Evolutionary conservation across 805 yeast species (phyloP), one percentile per base, ranked within the genome.

Genomic region (Debaryomyces hansenii): DNA sequence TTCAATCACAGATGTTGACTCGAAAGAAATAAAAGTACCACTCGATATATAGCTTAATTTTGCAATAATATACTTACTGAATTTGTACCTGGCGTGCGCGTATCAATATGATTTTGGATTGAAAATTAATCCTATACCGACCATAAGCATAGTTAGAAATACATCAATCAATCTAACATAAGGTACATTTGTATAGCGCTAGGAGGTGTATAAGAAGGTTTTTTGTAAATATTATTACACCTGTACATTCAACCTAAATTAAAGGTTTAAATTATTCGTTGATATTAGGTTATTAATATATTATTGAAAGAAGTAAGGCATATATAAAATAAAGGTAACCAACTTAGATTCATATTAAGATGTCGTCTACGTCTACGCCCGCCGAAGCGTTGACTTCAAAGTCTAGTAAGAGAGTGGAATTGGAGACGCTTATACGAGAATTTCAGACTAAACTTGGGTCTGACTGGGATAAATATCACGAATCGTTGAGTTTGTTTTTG

Each of bases 401-500:
- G 33, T 42, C 52, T 9, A 55, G 48, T 40, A 65, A 67, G 44
- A 50, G 74, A 31, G 53, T 57, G 32, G 73, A 72, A 42, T 56
- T 73, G 27, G 75, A 70, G 50, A 50, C 53, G 14, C 72, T 90
- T 47, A 88, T 91, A 58, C 75, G 79, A 32, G 89, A 86, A 45
- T 81, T 94, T 51, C 91, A 88, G 52, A 76, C 76, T 44, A 75
- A 78, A 49, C 65, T 92, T 48, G 97, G 97, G 2, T 72, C 77
- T 38, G 79, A 81, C 44, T 92, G 99, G 99, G 92, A 85, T 51
- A 78, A 77, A 48, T 92, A 92, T 64, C 91, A 95, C 51, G 86
- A 84, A 46, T 76, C 88, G 4, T 77, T 94, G 20, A 83, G 92
- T 42, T 70, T 79, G 43, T 92, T 90, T 56, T 71, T 92, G 33